Percentiles rank a stretch among this genome's conserved stretches.
Conservation (phyloP, 805 yeast species). For the Candida qinlingensis region DNA sequence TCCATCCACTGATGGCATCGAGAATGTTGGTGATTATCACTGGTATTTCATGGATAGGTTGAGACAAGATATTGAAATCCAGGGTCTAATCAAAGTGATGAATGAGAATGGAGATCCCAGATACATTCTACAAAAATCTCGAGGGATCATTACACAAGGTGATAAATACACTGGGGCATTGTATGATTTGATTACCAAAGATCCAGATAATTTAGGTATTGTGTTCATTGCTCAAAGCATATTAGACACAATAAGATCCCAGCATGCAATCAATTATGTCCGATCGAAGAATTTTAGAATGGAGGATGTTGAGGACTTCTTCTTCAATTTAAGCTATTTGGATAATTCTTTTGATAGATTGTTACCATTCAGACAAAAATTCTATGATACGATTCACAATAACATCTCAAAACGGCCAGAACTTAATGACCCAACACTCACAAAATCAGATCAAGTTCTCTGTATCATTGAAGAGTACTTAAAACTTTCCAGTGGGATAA, state of each 20-base stretch:
- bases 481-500: neutral
- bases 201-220: neutral
- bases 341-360: slow-evolving; percentile 19
- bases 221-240: slow-evolving; percentile 1
- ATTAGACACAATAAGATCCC: slow-evolving; percentile 1
- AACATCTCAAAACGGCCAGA: neutral
- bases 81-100: neutral
- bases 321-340: slow-evolving; percentile 5
- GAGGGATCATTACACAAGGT: neutral
- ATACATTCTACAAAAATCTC: neutral
- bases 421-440: neutral
- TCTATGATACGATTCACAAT: neutral
- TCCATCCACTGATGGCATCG: neutral
- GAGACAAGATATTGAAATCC: neutral
- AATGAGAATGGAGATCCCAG: neutral
- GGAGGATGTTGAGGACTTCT: slow-evolving; percentile 12
- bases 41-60: neutral
- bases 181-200: neutral
- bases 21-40: neutral
- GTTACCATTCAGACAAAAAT: slow-evolving; percentile 11
- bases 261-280: neutral
- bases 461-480: neutral
- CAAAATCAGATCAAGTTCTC: neutral
- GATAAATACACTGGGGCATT: neutral
- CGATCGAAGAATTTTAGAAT: neutral